phyloP scores from a whole-genome alignment of 2,329 filamentous ascomycete species.

The Zalaria sp. region DNA sequence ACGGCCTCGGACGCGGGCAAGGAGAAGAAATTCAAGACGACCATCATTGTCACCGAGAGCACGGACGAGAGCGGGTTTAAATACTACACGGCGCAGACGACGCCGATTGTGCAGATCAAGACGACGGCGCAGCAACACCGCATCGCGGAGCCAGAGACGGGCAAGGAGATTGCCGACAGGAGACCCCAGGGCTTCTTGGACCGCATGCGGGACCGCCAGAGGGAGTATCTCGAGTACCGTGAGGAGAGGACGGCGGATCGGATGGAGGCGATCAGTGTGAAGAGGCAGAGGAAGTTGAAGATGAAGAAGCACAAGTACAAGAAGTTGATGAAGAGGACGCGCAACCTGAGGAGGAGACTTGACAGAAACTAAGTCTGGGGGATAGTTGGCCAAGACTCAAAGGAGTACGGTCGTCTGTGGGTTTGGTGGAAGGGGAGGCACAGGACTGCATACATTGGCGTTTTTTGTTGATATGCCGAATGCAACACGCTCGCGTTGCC shows the following conservation, averaged over 20 bases:
- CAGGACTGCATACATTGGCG: no score
- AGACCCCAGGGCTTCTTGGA: constrained; percentile 45
- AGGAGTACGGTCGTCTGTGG: no score
- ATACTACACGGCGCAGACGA: constrained; percentile 36
- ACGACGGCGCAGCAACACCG: constrained; percentile 13
- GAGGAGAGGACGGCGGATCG: constrained; percentile 26
- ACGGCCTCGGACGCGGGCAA: constrained; percentile 4
- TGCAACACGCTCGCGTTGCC: no score
- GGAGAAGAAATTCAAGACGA: constrained; percentile 8
- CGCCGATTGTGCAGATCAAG: constrained; percentile 31
- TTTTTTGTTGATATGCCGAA: no score
- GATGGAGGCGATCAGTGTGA: constrained; percentile 81
- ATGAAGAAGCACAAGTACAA: constrained; percentile 99
- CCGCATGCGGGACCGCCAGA: constrained; percentile 52
- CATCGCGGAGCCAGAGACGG: neutral
- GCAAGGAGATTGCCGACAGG: constrained; percentile 2
- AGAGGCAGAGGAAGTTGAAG: constrained; percentile 82
- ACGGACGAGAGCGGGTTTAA: constrained; percentile 35
- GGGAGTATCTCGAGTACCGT: constrained; percentile 35
- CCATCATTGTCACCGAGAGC: constrained; percentile 35
- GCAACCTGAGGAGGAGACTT: constrained; percentile 75
- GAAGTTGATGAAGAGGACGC: constrained; percentile 91
- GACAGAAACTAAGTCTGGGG: constrained; percentile 20
- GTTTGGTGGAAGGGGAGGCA: no score
- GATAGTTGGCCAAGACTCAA: no score